These are phyloP conservation scores for Neodidymelliopsis sp. DNA, from an alignment of 2,329 filamentous ascomycete genomes.

Conservation along the genomic window DNA sequence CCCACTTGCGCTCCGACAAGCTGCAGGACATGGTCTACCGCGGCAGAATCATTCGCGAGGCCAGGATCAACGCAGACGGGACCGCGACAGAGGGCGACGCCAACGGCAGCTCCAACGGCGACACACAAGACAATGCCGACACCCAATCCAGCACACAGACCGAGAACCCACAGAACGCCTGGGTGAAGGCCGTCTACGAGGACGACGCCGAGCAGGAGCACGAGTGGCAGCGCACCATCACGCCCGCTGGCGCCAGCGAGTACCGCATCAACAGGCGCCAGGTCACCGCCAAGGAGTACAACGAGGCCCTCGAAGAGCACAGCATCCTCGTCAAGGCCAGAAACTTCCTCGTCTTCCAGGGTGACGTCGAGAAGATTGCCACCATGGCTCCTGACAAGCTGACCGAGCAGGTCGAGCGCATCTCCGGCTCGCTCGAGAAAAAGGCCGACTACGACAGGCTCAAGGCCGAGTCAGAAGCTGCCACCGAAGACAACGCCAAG, in stretches of 20 bases:
- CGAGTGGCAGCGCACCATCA: conserved; percentile 95
- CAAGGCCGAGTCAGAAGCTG: conserved; percentile 85
- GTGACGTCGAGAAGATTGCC: conserved; percentile 95
- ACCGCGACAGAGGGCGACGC: conserved; percentile 65
- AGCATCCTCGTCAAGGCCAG: conserved; percentile 98
- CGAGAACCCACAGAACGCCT: conserved; percentile 89
- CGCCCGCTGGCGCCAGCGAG: conserved; percentile 85
- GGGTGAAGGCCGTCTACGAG: conserved; percentile 99
- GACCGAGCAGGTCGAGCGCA: conserved; percentile 93
- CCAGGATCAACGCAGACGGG: conserved; percentile 90
- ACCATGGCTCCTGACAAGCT: conserved; percentile 94
- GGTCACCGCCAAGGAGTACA: conserved; percentile 91
- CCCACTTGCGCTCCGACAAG: conserved; percentile 93
- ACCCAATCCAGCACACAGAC: conserved; percentile 69
- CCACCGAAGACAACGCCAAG: conserved; percentile 85
- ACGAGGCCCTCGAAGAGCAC: conserved; percentile 87
- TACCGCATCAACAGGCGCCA: conserved; percentile 95
- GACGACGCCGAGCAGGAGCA: conserved; percentile 96
- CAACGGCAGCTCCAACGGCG: conserved; percentile 50
- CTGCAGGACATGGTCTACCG: conserved; percentile 96
- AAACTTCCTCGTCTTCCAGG: conserved; percentile 98
- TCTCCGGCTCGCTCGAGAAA: conserved; percentile 93
- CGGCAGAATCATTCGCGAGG: conserved; percentile 88
- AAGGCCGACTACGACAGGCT: conserved; percentile 92
- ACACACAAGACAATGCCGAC: conserved; percentile 57